Percentiles rank a stretch among this genome's conserved stretches.
Conservation (phyloP, 202 grass and related monocot genomes). For the Schoenoplectus tabernaemontani region DNA sequence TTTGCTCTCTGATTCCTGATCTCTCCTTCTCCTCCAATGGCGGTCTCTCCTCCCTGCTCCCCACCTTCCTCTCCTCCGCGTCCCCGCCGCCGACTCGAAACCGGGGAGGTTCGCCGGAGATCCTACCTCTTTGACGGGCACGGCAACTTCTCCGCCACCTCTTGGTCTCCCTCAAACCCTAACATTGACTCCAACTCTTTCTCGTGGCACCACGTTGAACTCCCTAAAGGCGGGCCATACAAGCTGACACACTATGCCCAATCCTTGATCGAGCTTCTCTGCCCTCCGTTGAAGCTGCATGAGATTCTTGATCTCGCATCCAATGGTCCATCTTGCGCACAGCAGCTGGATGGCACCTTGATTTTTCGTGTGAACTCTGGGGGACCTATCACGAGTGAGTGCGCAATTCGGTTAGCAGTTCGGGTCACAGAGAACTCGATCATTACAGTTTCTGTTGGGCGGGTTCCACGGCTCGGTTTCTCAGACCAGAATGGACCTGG, state of each 20-base stretch:
- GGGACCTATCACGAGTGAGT: slow-evolving; percentile 52
- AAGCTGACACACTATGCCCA: slow-evolving; percentile 70
- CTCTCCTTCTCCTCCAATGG: slow-evolving; percentile 9
- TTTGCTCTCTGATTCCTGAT: not conserved
- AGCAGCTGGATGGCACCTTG: slow-evolving; percentile 41
- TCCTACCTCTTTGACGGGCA: slow-evolving; percentile 67
- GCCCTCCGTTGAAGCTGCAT: slow-evolving; percentile 81
- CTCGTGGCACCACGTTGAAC: slow-evolving; percentile 86
- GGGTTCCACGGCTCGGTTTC: slow-evolving; percentile 71
- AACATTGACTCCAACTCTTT: slow-evolving; percentile 18
- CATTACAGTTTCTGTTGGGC: slow-evolving; percentile 68
- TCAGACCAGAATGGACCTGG: slow-evolving; percentile 36
- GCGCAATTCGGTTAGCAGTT: slow-evolving; percentile 64
- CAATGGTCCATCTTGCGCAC: slow-evolving; percentile 66
- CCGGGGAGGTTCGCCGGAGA: slow-evolving; percentile 43
- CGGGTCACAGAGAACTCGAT: slow-evolving; percentile 67
- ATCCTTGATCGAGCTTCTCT: slow-evolving; percentile 74
- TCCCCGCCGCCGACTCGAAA: slow-evolving; percentile 34
- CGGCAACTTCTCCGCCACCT: slow-evolving; percentile 37
- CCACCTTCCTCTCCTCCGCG: slow-evolving; percentile 15
- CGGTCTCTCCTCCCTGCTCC: not conserved
- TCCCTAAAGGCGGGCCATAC: slow-evolving; percentile 36
- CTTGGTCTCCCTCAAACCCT: slow-evolving; percentile 29
- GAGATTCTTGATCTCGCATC: slow-evolving; percentile 79
- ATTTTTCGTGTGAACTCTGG: slow-evolving; percentile 72